Conservation (phyloP, 2,329 filamentous ascomycete species). For the Chalaropsis ovoidea region DNA sequence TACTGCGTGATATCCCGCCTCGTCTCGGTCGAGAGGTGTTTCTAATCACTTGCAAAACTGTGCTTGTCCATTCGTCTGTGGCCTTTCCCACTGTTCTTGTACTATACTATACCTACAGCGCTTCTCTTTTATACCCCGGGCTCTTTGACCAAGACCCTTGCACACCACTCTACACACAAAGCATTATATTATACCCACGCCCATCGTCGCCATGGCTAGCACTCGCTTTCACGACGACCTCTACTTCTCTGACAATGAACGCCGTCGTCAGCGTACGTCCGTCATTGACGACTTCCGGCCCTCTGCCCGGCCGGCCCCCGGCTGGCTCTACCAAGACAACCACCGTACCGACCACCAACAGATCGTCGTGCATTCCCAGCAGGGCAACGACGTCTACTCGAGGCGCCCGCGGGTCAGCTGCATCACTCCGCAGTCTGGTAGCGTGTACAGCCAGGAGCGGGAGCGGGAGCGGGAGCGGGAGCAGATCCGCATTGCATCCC, state of each 20-base stretch:
- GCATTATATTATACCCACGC: neutral
- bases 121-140: neutral
- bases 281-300: neutral
- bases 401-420: neutral
- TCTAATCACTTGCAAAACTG: neutral
- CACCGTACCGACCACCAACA: neutral
- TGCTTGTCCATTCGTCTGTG: neutral
- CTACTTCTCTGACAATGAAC: conserved; percentile 1
- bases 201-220: neutral
- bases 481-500: neutral
- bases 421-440: neutral
- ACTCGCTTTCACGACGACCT: conserved; percentile 1
- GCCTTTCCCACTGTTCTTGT: neutral
- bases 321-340: neutral
- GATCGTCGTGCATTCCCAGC: neutral
- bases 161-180: neutral
- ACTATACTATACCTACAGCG: neutral
- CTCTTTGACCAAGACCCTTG: neutral
- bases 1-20: neutral
- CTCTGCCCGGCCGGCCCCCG: neutral
- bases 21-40: neutral
- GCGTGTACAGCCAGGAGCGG: neutral
- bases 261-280: neutral
- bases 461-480: neutral
- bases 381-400: conserved; percentile 7